Percentiles rank a stretch among this genome's conserved stretches.
Conservation (phyloP, 352 stramenopile species). For the Pythium sukuiense region DNA sequence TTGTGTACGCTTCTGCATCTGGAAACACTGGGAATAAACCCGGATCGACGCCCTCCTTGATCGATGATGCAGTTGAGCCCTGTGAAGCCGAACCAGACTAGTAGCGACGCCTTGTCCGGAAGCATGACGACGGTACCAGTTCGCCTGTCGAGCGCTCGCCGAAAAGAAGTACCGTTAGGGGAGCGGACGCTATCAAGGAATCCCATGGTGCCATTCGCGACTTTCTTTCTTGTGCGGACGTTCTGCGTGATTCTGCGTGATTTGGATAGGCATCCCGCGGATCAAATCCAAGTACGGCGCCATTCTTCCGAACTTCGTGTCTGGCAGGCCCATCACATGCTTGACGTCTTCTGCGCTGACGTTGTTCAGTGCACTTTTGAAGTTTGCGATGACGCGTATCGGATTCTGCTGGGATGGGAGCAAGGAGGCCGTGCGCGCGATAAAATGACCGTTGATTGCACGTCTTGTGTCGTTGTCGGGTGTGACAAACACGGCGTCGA, state of each 20-base stretch:
- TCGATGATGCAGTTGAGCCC: background rate
- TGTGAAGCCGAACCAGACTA: constrained; percentile 4
- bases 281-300: constrained; percentile 21
- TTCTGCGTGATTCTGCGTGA: no score
- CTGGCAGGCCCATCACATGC: constrained; percentile 6
- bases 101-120: constrained; percentile 12
- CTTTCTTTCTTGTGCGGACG: constrained; percentile 10
- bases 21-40: constrained; percentile 22
- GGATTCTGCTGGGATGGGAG: background rate
- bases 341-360: constrained; percentile 4
- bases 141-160: background rate
- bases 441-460: constrained; percentile 2
- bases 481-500: constrained; percentile 7
- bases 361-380: constrained; percentile 14
- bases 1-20: constrained; percentile 13
- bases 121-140: background rate
- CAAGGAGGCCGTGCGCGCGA: background rate
- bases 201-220: constrained; percentile 11
- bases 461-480: constrained; percentile 1
- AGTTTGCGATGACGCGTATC: constrained; percentile 16
- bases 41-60: background rate
- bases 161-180: constrained; percentile 11
- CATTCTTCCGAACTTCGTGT: constrained; percentile 20
- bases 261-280: constrained; percentile 20
- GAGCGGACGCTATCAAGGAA: constrained; percentile 8